phyloP scores from a whole-genome alignment of 2,329 filamentous ascomycete species.

The Ophiocordyceps camponoti-rufipedis region DNA sequence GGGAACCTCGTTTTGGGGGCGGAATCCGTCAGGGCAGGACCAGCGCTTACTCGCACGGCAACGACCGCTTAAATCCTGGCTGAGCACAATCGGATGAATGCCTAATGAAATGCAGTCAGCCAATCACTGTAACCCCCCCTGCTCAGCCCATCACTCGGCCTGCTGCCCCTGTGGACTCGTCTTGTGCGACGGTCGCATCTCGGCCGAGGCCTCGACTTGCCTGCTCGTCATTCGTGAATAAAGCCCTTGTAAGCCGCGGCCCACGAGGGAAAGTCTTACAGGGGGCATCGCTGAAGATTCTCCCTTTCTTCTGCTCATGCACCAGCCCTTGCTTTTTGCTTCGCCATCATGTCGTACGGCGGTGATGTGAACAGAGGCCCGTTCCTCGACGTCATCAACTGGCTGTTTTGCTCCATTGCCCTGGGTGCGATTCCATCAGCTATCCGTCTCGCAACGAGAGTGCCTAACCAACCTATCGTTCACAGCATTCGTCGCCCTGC shows the following conservation, averaged over 20 bases:
- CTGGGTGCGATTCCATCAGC: not conserved
- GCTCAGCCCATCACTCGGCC: not conserved
- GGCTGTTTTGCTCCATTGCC: not conserved
- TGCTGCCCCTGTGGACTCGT: not conserved
- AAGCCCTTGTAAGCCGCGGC: not conserved
- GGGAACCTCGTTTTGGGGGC: not conserved
- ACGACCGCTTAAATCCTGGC: not conserved
- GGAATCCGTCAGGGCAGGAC: not conserved
- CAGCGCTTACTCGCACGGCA: not conserved
- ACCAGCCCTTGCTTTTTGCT: not conserved
- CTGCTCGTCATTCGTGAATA: not conserved
- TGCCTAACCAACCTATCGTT: not conserved
- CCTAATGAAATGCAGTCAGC: not conserved
- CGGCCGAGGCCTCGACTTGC: not conserved
- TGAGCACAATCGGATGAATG: not conserved
- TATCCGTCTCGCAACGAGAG: no score
- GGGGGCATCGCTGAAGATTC: not conserved
- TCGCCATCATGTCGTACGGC: not conserved
- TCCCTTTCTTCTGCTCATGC: not conserved
- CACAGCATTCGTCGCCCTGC: not conserved
- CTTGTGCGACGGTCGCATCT: not conserved
- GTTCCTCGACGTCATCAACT: not conserved
- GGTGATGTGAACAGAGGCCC: not conserved
- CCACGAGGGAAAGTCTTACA: no score
- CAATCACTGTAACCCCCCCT: not conserved